phyloP scores from a whole-genome alignment of 257 asterid species.

The Solanum sejunctum region DNA sequence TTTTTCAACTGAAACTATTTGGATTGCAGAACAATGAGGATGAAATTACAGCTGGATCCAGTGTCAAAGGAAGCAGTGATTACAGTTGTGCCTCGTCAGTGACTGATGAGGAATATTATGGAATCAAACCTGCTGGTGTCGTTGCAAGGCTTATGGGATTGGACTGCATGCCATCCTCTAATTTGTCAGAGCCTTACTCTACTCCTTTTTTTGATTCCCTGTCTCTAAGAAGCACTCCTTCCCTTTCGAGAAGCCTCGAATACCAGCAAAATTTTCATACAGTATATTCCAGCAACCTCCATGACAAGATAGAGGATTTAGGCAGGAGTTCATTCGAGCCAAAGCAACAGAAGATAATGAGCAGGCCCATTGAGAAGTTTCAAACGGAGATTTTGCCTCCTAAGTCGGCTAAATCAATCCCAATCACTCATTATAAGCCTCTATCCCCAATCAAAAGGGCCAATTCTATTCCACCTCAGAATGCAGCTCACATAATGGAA shows the following conservation, averaged over 20 bases:
- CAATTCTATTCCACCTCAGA: conserved; percentile 32
- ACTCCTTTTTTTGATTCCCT: conserved; percentile 43
- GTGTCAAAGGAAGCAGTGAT: conserved; percentile 57
- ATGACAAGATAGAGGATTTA: conserved; percentile 7
- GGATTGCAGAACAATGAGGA: conserved; percentile 48
- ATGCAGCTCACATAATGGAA: conserved; percentile 86
- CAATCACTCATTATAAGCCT: conserved; percentile 74
- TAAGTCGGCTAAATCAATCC: conserved; percentile 79
- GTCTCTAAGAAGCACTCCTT: conserved; percentile 34
- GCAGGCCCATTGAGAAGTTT: conserved; percentile 59
- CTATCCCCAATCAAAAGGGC: conserved; percentile 73
- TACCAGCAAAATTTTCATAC: conserved; percentile 21
- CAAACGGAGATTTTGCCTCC: conserved; percentile 80
- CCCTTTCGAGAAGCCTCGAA: conserved; percentile 14
- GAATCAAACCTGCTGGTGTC: conserved; percentile 53
- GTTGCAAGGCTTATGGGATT: conserved; percentile 98
- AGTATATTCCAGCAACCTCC: conserved; percentile 24
- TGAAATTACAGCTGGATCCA: conserved; percentile 31
- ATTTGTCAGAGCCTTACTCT: conserved; percentile 30
- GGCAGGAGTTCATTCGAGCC: conserved; percentile 12
- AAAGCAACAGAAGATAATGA: conserved; percentile 22
- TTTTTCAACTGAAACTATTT: not conserved
- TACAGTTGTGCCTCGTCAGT: conserved; percentile 71
- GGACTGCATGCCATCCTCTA: conserved; percentile 67
- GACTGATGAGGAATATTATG: conserved; percentile 56